A percentile compares a stretch with the other conserved stretches of the same genome.
phyloP scores from a whole-genome alignment of 1,284 basidiomycete species.

The Phlebopus sp. region DNA sequence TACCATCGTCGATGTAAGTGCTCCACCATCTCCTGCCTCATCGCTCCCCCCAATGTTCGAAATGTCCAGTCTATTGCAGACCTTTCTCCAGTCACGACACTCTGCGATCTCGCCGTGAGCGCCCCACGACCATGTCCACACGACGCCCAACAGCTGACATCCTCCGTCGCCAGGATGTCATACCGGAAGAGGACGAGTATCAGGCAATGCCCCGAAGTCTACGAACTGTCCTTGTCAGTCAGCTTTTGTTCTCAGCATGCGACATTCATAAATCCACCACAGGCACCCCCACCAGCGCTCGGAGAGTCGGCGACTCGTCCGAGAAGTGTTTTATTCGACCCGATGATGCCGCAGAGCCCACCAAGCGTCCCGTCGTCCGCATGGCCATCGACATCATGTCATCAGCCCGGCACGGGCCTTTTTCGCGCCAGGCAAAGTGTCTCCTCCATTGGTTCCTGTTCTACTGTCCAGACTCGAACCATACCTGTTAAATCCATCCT shows the following conservation, averaged over 20 bases:
- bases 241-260: not conserved
- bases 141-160: constrained; percentile 20
- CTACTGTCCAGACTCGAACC: constrained; percentile 26
- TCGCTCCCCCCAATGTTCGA: not conserved
- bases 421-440: constrained; percentile 30
- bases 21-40: not conserved
- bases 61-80: constrained; percentile 17
- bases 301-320: constrained; percentile 16
- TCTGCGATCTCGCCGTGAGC: constrained; percentile 32
- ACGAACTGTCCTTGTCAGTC: constrained; percentile 29
- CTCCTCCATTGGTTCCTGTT: constrained; percentile 32
- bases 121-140: constrained; percentile 17
- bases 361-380: constrained; percentile 13
- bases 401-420: constrained; percentile 9
- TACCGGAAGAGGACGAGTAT: constrained; percentile 30
- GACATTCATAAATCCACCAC: not conserved
- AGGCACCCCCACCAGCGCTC: constrained; percentile 23
- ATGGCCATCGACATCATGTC: constrained; percentile 19
- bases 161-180: constrained; percentile 24
- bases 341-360: constrained; percentile 3
- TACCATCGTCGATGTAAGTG: constrained; percentile 27
- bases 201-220: constrained; percentile 28
- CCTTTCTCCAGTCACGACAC: constrained; percentile 20
- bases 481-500: constrained; percentile 31
- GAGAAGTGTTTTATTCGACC: constrained; percentile 31